Percentiles rank a stretch among this genome's conserved stretches.
Conservation (phyloP, 1,284 basidiomycete genomes). For the Ceratobasidium sp. region DNA sequence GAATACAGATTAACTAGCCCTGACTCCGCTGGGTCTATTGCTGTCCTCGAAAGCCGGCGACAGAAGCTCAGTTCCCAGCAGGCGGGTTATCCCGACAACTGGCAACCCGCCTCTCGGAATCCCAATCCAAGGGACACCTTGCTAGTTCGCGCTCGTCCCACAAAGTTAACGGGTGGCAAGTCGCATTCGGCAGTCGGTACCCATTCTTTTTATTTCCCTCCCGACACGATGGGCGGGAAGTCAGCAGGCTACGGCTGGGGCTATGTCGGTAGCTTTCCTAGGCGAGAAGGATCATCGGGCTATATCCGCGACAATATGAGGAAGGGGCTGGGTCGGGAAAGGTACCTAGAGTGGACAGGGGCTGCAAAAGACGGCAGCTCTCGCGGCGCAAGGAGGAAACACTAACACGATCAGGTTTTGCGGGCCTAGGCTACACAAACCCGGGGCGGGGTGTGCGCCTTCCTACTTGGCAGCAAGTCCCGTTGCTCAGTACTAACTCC, state of each 20-base stretch:
- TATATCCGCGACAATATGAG: slow-evolving; percentile 44
- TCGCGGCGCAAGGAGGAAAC: not conserved
- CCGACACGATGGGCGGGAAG: slow-evolving; percentile 25
- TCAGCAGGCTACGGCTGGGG: slow-evolving; percentile 46
- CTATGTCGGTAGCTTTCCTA: slow-evolving; percentile 37
- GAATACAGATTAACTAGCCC: not conserved
- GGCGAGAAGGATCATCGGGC: not conserved
- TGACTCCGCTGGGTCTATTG: not conserved
- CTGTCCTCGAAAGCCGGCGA: not conserved
- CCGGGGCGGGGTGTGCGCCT: no score
- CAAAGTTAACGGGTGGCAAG: not conserved
- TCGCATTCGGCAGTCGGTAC: not conserved
- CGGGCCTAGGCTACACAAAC: no score
- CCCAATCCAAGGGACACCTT: not conserved
- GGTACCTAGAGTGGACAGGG: not conserved
- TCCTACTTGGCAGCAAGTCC: no score
- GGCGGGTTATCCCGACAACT: no score
- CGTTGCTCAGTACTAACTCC: no score
- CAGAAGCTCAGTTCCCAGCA: not conserved
- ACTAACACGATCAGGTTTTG: no score
- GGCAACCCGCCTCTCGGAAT: not conserved
- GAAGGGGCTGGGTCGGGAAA: not conserved
- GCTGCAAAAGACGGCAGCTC: not conserved
- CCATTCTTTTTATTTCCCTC: slow-evolving; percentile 31
- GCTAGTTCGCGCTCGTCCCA: not conserved